Evolutionary conservation across 2,329 filamentous ascomycete species (phyloP).

Genomic region (Aspergillus melleus): DNA sequence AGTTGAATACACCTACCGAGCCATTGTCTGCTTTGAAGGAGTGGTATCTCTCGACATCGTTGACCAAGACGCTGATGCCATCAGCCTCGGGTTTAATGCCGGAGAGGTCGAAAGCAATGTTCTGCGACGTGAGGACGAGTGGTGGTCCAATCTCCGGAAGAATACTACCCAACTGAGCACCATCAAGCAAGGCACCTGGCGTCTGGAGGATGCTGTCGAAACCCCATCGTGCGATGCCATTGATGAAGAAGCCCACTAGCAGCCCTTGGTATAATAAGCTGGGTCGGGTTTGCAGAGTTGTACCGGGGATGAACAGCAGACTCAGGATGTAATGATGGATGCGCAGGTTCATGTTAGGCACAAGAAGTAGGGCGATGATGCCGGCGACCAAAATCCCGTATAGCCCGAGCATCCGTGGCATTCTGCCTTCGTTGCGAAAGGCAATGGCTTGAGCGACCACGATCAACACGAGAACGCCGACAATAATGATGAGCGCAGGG

Average conservation of each 20-base stretch:
- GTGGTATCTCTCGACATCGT: constrained; percentile 61
- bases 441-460: constrained; percentile 57
- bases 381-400: constrained; percentile 46
- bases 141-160: constrained; percentile 31
- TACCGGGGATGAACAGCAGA: constrained; percentile 59
- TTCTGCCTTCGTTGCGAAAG: constrained; percentile 59
- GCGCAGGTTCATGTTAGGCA: constrained; percentile 60
- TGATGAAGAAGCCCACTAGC: constrained; percentile 62
- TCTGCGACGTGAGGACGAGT: constrained; percentile 19
- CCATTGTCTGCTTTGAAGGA: constrained; percentile 48
- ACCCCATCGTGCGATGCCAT: constrained; percentile 64
- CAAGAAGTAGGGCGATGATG: constrained; percentile 51
- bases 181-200: constrained; percentile 48
- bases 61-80: constrained; percentile 60
- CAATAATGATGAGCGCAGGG: constrained; percentile 55
- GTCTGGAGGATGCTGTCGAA: constrained; percentile 62
- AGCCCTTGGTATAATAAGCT: constrained; percentile 62
- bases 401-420: constrained; percentile 47
- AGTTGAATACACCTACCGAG: constrained; percentile 30
- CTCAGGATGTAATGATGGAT: constrained; percentile 66
- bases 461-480: constrained; percentile 52
- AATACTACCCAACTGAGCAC: constrained; percentile 33
- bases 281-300: constrained; percentile 59
- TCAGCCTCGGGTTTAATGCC: constrained; percentile 39
- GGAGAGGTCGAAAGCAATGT: constrained; percentile 34